Evolutionary conservation across 2,329 filamentous ascomycete genomes (phyloP), one percentile per base, ranked within the genome.

Genomic region (Aspergillus pseudonomiae): DNA sequence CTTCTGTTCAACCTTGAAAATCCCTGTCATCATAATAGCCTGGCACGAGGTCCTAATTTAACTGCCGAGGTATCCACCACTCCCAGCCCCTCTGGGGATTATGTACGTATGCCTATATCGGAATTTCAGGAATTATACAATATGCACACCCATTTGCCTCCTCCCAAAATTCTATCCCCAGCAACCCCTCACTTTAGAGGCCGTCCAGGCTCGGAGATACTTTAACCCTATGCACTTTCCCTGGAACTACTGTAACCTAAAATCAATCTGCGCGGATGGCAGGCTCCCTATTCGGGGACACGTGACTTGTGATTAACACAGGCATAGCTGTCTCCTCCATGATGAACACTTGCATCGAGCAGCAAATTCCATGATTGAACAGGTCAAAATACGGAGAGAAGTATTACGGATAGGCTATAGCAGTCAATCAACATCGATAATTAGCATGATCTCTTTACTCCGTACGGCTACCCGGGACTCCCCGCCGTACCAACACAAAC

Each of bases 221-320:
- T 30, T 50, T 36, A 36, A 28, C 52, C 11, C 19, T 36, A 54
- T 36, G 52, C 52, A 54, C 24, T 24, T 30, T 36, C n/a, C 52
- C 52, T 54, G 30, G 30, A 12, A 14, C 52, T 54, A 54, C 30
- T 54, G 52, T 54, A 54, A 54, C 52, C 21, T 54, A 21, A 36
- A 54, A 53, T 54, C 30, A 34, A 12, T 21, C 50, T 34, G 14
- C 50, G 34, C 50, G 16, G 24, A 24, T 14, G n/a, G 28, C 28
- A 26, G 52, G 5, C 28, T n/a, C 1, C n/a, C 10, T 53, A 53
- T 54, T 21, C 52, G 16, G 3, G 9, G 46, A 4, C 46, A 50
- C 26, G 46, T 50, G 46, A 50, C 46, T n/a, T 50, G 16, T 1
- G 5, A 19, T 11, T 24, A 10, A 36, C 11, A 48, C 7, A 48